A percentile compares a stretch with the other conserved stretches of the same genome.
phyloP scores from a whole-genome alignment of 352 stramenopile species.

The Pythium coloratum region DNA sequence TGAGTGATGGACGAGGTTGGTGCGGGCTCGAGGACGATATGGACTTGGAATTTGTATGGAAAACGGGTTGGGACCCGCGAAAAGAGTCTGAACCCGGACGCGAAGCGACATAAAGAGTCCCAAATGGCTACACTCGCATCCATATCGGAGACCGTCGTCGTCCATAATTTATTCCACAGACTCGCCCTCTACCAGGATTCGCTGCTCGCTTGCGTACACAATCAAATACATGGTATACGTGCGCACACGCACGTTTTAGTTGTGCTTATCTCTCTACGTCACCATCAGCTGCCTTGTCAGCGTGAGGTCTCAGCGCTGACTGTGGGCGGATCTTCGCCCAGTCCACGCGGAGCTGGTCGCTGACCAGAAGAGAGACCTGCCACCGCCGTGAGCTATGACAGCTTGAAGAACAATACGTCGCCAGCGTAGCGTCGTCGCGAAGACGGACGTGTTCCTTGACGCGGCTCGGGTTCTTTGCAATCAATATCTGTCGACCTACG shows the following conservation, averaged over 20 bases:
- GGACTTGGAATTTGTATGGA: neutral
- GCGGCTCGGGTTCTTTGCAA: slow-evolving; percentile 3
- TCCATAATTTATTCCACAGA: too few relatives aligned
- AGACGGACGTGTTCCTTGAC: slow-evolving; percentile 19
- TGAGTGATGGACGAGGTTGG: neutral
- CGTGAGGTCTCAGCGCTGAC: neutral
- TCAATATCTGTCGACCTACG: slow-evolving; percentile 12
- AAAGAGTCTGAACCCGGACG: neutral
- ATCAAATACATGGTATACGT: neutral
- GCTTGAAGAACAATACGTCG: neutral
- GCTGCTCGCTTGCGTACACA: neutral
- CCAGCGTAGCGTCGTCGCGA: slow-evolving; percentile 6
- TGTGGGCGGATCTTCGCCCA: slow-evolving; percentile 1
- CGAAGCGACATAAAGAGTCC: neutral
- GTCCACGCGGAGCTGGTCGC: slow-evolving; percentile 12
- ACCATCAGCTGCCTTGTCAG: neutral
- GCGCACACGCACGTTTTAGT: neutral
- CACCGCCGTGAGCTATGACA: neutral
- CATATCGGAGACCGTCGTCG: neutral
- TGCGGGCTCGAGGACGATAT: neutral
- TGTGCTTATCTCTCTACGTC: neutral
- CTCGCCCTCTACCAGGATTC: neutral
- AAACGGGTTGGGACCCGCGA: neutral
- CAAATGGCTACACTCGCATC: neutral
- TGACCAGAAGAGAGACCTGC: slow-evolving; percentile 22